Conservation (phyloP, 1,284 basidiomycete species). For the Heliocybe sulcata region DNA sequence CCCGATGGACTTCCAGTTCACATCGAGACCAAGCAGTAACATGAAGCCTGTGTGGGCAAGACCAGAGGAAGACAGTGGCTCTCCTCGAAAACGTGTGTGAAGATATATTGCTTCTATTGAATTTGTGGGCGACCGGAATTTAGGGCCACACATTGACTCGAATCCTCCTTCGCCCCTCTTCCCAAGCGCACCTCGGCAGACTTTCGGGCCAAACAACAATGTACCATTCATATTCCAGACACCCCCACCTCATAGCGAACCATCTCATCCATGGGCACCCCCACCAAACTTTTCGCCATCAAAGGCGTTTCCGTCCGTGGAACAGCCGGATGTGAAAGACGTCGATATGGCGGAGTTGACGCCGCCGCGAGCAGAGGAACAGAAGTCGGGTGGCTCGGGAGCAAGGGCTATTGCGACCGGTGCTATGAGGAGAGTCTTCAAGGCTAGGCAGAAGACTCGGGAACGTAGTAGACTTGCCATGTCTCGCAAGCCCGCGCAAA, state of each 20-base stretch:
- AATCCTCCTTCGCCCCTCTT: conserved; percentile 37
- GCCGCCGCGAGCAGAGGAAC: conserved; percentile 27
- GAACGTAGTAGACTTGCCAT: not conserved
- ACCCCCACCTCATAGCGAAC: conserved; percentile 37
- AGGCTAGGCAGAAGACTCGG: conserved; percentile 44
- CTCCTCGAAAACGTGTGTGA: conserved; percentile 60
- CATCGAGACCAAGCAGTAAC: conserved; percentile 39
- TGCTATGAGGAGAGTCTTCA: conserved; percentile 64
- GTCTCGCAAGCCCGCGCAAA: conserved; percentile 27
- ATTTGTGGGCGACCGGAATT: conserved; percentile 4
- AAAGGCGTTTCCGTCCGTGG: conserved; percentile 43
- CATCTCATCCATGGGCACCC: conserved; percentile 53
- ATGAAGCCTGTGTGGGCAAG: conserved; percentile 53
- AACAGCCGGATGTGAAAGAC: conserved; percentile 48
- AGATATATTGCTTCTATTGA: conserved; percentile 3
- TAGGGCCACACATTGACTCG: conserved; percentile 50
- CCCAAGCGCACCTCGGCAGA: conserved; percentile 44
- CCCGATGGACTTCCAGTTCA: conserved; percentile 77
- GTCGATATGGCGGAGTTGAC: conserved; percentile 68
- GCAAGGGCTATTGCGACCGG: conserved; percentile 49
- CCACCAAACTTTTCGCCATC: conserved; percentile 48
- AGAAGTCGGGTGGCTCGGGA: conserved; percentile 15
- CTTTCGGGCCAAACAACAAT: conserved; percentile 56
- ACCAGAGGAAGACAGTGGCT: conserved; percentile 32
- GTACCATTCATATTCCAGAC: conserved; percentile 67